A percentile compares a stretch with the other conserved stretches of the same genome.
These are phyloP conservation scores for Phaeosphaeriaceae sp. DNA, from an alignment of 2,329 filamentous ascomycete genomes.

Conservation along the genomic window DNA sequence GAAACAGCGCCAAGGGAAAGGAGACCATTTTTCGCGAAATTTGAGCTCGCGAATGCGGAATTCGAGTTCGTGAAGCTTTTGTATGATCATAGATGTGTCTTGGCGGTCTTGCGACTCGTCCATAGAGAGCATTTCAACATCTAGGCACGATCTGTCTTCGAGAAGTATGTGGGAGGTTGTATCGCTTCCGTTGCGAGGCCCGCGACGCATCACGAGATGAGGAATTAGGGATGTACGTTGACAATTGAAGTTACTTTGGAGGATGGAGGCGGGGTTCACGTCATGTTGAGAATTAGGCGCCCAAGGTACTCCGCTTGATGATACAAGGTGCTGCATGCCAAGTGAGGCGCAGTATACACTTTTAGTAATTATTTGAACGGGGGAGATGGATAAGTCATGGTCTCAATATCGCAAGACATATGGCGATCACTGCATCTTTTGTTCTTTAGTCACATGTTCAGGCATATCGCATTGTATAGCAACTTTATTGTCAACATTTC, in stretches of 20 bases:
- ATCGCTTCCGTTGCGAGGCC: constrained; percentile 1
- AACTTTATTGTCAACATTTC: too few relatives aligned
- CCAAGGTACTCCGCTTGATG: constrained; percentile 8
- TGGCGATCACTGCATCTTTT: too few relatives aligned
- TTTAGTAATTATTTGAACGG: too few relatives aligned
- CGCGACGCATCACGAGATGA: constrained; percentile 2
- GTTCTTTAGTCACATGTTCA: too few relatives aligned
- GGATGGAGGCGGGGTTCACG: background rate
- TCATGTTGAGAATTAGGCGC: constrained; percentile 9
- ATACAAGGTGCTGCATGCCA: constrained; percentile 10
- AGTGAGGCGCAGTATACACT: constrained; percentile 18
- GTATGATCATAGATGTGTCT: background rate
- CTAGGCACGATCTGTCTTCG: constrained; percentile 8
- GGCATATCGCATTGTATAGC: too few relatives aligned
- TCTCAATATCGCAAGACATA: too few relatives aligned
- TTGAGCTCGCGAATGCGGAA: constrained; percentile 4
- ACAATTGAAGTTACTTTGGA: background rate
- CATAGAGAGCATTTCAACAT: constrained; percentile 15
- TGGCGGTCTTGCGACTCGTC: background rate
- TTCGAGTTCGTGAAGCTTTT: background rate
- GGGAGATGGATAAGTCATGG: too few relatives aligned
- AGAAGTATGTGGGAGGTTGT: constrained; percentile 6
- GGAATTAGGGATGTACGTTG: background rate
- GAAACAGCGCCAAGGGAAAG: constrained; percentile 32
- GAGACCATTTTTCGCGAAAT: constrained; percentile 14